Conservation (phyloP, 441 rosid species). For the Adansonia rubrostipa region DNA sequence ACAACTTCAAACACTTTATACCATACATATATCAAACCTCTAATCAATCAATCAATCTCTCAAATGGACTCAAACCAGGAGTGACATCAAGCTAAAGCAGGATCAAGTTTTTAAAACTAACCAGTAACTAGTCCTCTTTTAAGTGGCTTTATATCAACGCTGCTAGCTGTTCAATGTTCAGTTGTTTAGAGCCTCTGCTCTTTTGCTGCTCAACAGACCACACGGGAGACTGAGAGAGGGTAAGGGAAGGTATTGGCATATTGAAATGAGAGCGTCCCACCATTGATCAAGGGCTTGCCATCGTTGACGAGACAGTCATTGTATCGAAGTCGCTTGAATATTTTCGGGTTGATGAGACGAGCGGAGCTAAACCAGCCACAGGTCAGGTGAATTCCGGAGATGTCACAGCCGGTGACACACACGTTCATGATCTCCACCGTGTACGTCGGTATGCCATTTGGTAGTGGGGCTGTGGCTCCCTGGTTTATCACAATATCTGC, state of each 20-base stretch:
- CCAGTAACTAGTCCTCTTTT: too few species aligned
- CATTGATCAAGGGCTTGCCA: conserved; percentile 62
- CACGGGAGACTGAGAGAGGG: conserved; percentile 72
- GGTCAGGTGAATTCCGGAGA: conserved; percentile 64
- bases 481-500: conserved; percentile 74
- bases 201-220: conserved; percentile 39
- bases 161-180: too few species aligned
- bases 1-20: too few species aligned
- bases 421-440: conserved; percentile 74
- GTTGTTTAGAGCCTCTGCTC: too few species aligned
- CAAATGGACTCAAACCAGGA: too few species aligned
- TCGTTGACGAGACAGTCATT: conserved; percentile 88
- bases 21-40: too few species aligned
- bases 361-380: conserved; percentile 97
- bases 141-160: too few species aligned
- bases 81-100: too few species aligned
- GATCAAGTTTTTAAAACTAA: too few species aligned
- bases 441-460: conserved; percentile 80
- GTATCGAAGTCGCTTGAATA: conserved; percentile 77
- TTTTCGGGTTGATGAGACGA: conserved; percentile 68
- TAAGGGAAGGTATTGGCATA: conserved; percentile 81
- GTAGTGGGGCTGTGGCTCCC: conserved; percentile 68
- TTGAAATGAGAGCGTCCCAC: conserved; percentile 64
- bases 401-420: conserved; percentile 71
- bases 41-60: too few species aligned